A percentile compares a stretch with the other conserved stretches of the same genome.
phyloP scores from a whole-genome alignment of 2,329 filamentous ascomycete genomes.

The Blastomyces emzantsi region DNA sequence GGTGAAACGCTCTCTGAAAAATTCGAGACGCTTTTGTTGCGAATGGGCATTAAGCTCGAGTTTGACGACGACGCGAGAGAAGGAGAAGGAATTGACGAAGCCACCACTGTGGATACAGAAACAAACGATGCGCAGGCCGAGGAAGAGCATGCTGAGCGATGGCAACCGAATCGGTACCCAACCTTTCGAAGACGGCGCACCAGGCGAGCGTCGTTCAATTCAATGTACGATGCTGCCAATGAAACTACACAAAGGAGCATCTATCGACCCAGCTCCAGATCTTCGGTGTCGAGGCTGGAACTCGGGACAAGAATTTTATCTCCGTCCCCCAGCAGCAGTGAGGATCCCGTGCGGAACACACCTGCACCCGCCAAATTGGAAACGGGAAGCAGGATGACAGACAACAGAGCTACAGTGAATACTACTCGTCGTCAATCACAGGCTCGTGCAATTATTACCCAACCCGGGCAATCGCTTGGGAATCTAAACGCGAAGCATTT shows the following conservation, averaged over 20 bases:
- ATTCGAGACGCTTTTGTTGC: slow-evolving; percentile 58
- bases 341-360: slow-evolving; percentile 23
- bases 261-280: slow-evolving; percentile 35
- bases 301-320: slow-evolving; percentile 17
- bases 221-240: slow-evolving; percentile 43
- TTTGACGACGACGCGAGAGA: slow-evolving; percentile 37
- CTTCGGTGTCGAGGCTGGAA: slow-evolving; percentile 36
- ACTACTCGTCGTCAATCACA: background rate
- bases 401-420: background rate
- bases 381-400: slow-evolving; percentile 8
- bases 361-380: slow-evolving; percentile 1
- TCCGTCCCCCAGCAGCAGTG: slow-evolving; percentile 2
- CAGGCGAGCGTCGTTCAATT: slow-evolving; percentile 49
- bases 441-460: background rate
- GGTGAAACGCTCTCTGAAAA: slow-evolving; percentile 56
- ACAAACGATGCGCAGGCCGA: slow-evolving; percentile 14
- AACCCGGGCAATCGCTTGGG: background rate
- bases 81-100: background rate
- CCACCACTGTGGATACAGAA: slow-evolving; percentile 8
- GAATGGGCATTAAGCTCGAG: slow-evolving; percentile 64
- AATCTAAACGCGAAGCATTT: background rate
- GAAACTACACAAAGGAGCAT: slow-evolving; percentile 41
- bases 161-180: slow-evolving; percentile 22
- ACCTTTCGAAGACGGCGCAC: slow-evolving; percentile 23
- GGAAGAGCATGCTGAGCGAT: slow-evolving; percentile 11